phyloP scores from a whole-genome alignment of 2,329 filamentous ascomycete species.

The Sclerotinia trifoliorum region DNA sequence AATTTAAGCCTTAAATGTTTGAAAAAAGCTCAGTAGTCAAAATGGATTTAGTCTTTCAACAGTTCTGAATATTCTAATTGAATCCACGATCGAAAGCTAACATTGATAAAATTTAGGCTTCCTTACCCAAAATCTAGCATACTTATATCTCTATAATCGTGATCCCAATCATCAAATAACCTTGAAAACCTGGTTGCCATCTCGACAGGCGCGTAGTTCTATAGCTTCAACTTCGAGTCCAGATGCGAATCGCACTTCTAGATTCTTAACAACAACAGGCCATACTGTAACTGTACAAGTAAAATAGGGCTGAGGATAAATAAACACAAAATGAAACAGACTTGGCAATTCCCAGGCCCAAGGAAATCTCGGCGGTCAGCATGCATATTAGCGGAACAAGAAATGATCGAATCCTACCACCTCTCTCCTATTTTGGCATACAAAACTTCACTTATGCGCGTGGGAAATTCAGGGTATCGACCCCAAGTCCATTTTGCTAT shows the following conservation, averaged over 20 bases:
- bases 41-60: no score
- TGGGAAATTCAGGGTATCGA: not conserved
- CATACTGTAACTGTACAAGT: not conserved
- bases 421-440: no score
- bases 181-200: slow-evolving; percentile 22
- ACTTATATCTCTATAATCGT: slow-evolving; percentile 14
- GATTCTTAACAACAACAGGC: not conserved
- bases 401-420: not conserved
- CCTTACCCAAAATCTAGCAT: slow-evolving; percentile 22
- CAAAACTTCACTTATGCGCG: not conserved
- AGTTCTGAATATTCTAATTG: no score
- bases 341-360: not conserved
- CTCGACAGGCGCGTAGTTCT: not conserved
- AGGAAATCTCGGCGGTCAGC: not conserved
- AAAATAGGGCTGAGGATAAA: not conserved
- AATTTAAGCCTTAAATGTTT: no score
- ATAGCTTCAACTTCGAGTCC: not conserved
- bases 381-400: not conserved
- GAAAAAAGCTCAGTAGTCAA: no score
- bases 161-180: slow-evolving; percentile 24
- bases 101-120: not conserved
- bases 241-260: not conserved
- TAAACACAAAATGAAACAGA: not conserved
- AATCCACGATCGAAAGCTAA: not conserved
- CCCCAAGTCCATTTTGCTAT: not conserved